phyloP scores from a whole-genome alignment of 2,329 filamentous ascomycete species.

The Blastomyces percursus region DNA sequence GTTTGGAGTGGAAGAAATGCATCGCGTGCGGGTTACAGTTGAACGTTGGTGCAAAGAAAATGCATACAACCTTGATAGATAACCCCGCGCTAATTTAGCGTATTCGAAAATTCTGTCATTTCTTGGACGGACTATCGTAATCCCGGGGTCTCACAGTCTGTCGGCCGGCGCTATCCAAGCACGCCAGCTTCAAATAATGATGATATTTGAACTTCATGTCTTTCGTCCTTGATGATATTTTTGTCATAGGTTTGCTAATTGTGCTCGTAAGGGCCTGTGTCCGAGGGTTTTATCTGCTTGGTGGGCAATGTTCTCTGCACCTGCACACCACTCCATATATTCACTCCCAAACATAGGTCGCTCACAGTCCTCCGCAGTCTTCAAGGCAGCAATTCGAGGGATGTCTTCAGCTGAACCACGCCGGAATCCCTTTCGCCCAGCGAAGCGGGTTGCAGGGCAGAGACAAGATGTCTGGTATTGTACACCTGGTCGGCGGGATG shows the following conservation, averaged over 20 bases:
- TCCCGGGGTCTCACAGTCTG: not conserved
- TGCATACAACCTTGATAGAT: too few relatives aligned
- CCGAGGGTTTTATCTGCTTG: not conserved
- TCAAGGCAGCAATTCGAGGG: constrained; percentile 18
- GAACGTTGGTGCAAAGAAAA: too few relatives aligned
- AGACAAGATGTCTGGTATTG: constrained; percentile 41
- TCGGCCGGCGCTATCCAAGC: not conserved
- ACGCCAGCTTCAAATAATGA: not conserved
- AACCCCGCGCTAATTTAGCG: too few relatives aligned
- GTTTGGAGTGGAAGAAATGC: not conserved
- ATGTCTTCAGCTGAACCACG: constrained; percentile 32
- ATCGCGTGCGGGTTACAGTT: not conserved
- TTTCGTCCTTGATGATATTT: not conserved
- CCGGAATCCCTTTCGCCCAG: constrained; percentile 36
- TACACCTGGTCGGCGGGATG: not conserved
- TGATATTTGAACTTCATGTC: not conserved
- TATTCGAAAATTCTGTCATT: too few relatives aligned
- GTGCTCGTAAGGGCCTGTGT: not conserved
- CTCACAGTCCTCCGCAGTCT: not conserved
- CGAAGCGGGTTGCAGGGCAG: constrained; percentile 39
- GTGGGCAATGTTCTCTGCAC: not conserved
- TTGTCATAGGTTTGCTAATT: not conserved
- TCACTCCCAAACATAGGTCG: not conserved
- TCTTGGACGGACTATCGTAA: not conserved
- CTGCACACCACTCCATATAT: not conserved